Percentiles rank a stretch among this genome's conserved stretches.
Evolutionary conservation across 768 basidiomycete genomes (phyloP).

Genomic region (Tricholoma terreum): DNA sequence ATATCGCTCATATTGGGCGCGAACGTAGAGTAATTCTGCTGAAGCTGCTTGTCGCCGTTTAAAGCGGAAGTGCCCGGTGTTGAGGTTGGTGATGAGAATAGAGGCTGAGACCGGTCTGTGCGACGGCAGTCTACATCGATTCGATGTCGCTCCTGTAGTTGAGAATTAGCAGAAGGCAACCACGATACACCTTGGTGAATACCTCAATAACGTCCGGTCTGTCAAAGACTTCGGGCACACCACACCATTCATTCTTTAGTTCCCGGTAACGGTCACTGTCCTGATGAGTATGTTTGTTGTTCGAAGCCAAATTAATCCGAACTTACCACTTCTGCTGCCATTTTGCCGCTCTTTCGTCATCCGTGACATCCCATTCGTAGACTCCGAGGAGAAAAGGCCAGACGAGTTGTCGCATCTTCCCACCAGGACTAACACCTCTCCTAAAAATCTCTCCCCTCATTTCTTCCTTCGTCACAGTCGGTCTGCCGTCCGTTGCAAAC

Average conservation of each 20-base stretch:
- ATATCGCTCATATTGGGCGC: constrained; percentile 71
- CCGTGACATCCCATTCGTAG: constrained; percentile 71
- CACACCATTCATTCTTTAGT: constrained; percentile 80
- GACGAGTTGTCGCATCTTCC: constrained; percentile 60
- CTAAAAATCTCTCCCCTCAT: constrained; percentile 78
- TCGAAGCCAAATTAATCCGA: constrained; percentile 1
- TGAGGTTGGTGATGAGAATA: constrained; percentile 59
- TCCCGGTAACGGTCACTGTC: constrained; percentile 64
- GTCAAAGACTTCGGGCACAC: constrained; percentile 77
- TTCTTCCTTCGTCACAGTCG: constrained; percentile 61
- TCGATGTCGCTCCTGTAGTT: constrained; percentile 73
- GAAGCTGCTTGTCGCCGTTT: constrained; percentile 55
- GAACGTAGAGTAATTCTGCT: constrained; percentile 63
- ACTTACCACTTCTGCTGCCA: constrained; percentile 66
- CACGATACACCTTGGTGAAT: constrained; percentile 16
- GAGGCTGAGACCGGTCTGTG: constrained; percentile 90
- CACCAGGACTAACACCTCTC: constrained; percentile 58
- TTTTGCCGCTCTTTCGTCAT: constrained; percentile 52
- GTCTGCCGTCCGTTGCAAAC: constrained; percentile 72
- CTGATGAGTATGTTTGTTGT: not conserved
- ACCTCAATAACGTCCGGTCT: constrained; percentile 81
- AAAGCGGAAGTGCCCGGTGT: constrained; percentile 27
- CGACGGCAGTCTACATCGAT: constrained; percentile 97
- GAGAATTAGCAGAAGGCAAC: constrained; percentile 3
- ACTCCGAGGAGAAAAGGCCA: constrained; percentile 94